A percentile compares a stretch with the other conserved stretches of the same genome.
phyloP scores from a whole-genome alignment of 2,329 filamentous ascomycete genomes.

The Fusarium sororula region DNA sequence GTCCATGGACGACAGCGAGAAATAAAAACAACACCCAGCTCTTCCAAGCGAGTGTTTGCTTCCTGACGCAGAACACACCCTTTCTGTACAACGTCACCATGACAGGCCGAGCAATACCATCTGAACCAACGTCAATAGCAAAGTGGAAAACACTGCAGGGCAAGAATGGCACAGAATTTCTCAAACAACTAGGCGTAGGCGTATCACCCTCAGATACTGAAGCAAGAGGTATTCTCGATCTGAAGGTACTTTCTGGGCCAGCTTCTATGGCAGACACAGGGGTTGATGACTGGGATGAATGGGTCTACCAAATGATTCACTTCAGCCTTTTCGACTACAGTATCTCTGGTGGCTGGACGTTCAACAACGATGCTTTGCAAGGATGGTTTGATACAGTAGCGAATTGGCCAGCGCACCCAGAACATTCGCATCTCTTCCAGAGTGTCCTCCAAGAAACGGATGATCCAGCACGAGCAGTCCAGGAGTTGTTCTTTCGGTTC shows the following conservation, averaged over 20 bases:
- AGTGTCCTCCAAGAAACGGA: background rate
- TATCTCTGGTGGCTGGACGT: background rate
- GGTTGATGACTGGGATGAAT: background rate
- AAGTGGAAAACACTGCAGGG: background rate
- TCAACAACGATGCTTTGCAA: background rate
- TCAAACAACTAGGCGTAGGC: background rate
- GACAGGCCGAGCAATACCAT: background rate
- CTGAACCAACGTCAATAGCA: background rate
- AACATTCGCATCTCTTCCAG: constrained; percentile 7
- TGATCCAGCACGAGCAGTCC: background rate
- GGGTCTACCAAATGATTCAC: background rate
- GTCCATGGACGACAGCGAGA: background rate
- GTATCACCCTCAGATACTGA: fast-evolving
- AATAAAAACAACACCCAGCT: background rate
- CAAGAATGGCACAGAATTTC: background rate
- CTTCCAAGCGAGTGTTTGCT: background rate
- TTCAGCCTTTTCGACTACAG: background rate
- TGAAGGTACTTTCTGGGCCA: background rate
- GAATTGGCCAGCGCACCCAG: constrained; percentile 2
- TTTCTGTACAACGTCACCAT: constrained; percentile 16
- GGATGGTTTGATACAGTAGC: background rate
- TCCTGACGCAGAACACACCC: background rate
- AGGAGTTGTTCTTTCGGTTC: background rate
- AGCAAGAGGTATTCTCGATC: background rate
- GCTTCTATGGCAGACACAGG: background rate